Conservation (phyloP, 331 rosid genomes). For the Prunus yedoensis region DNA sequence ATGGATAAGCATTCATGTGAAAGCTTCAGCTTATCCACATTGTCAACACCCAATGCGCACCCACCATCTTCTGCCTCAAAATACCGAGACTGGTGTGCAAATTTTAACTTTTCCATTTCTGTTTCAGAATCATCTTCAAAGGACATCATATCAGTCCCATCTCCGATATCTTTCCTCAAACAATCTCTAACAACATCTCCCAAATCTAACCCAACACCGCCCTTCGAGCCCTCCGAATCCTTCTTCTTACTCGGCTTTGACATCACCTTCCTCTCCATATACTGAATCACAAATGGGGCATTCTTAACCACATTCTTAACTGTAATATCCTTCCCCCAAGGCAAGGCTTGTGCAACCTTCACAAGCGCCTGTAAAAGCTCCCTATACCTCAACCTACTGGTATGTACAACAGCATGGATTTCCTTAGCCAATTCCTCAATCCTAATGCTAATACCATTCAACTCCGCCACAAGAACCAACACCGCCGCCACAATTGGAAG, state of each 20-base stretch:
- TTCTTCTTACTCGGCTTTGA: slow-evolving; percentile 30
- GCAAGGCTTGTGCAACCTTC: slow-evolving; percentile 68
- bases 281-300: slow-evolving; percentile 61
- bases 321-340: slow-evolving; percentile 83
- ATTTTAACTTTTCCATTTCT: neutral
- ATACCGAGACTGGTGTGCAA: slow-evolving; percentile 22
- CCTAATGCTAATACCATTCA: slow-evolving; percentile 50
- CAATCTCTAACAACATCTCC: slow-evolving; percentile 49
- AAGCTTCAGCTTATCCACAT: slow-evolving; percentile 38
- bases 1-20: slow-evolving; percentile 62
- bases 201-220: slow-evolving; percentile 40
- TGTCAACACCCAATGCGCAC: neutral
- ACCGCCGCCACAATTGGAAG: slow-evolving; percentile 71
- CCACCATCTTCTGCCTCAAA: slow-evolving; percentile 26
- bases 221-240: slow-evolving; percentile 25
- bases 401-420: slow-evolving; percentile 48
- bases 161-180: slow-evolving; percentile 33
- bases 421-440: slow-evolving; percentile 58
- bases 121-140: slow-evolving; percentile 19
- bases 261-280: slow-evolving; percentile 75
- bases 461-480: slow-evolving; percentile 54
- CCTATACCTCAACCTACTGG: slow-evolving; percentile 56
- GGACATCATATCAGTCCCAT: slow-evolving; percentile 18
- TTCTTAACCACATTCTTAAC: slow-evolving; percentile 57
- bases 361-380: slow-evolving; percentile 70